A percentile compares a stretch with the other conserved stretches of the same genome.
These are phyloP conservation scores for Musa beccarii DNA, from an alignment of 176 grass and related monocot genomes.

Conservation along the genomic window DNA sequence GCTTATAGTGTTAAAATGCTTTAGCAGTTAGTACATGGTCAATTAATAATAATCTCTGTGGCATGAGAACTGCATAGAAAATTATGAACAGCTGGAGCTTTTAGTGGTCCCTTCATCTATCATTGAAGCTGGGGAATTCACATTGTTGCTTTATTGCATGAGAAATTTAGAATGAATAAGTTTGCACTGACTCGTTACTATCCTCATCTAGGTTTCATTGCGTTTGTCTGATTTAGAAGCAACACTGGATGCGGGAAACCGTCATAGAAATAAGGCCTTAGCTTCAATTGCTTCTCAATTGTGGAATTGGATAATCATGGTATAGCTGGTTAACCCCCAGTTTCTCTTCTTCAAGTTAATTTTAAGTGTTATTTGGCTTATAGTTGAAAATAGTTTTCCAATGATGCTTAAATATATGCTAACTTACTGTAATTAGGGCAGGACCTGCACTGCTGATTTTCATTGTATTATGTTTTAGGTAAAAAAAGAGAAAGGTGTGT, in stretches of 20 bases:
- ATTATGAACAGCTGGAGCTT: background rate
- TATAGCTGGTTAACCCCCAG: conserved; percentile 34
- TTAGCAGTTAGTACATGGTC: too few relatives aligned
- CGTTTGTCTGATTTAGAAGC: conserved; percentile 83
- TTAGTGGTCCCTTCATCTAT: background rate
- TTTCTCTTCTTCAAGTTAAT: conserved; percentile 14
- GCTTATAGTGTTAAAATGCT: too few relatives aligned
- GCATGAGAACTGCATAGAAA: background rate
- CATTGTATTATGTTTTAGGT: conserved; percentile 47
- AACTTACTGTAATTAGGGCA: background rate
- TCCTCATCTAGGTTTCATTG: conserved; percentile 58
- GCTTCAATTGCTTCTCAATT: conserved; percentile 77
- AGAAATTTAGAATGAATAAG: background rate
- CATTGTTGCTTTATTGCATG: background rate
- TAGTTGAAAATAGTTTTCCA: background rate
- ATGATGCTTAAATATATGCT: background rate
- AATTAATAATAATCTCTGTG: too few relatives aligned
- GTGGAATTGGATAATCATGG: conserved; percentile 96
- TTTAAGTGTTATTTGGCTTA: background rate
- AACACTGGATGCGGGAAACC: conserved; percentile 90
- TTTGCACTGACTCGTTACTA: background rate
- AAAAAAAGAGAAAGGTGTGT: conserved; percentile 97
- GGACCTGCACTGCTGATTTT: conserved; percentile 16
- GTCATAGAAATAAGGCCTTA: conserved; percentile 93
- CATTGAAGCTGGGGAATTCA: background rate